Conservation (phyloP, 495 filamentous ascomycete species). For the Acidomyces sp. region DNA sequence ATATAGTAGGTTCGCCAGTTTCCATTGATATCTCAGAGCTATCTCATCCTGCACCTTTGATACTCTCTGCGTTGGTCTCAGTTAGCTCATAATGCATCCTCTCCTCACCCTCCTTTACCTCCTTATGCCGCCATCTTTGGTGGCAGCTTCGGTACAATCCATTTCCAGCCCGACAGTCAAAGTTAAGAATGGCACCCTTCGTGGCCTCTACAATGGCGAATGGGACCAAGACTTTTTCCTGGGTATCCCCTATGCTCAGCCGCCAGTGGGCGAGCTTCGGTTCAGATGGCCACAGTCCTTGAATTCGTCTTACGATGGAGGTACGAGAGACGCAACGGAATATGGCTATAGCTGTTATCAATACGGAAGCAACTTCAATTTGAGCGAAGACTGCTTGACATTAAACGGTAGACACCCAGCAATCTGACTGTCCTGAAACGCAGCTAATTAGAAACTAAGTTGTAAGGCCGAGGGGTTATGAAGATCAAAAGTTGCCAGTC, state of each 20-base stretch:
- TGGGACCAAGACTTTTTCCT: slow-evolving; percentile 43
- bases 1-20: too few species aligned
- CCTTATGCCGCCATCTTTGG: not conserved
- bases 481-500: slow-evolving; percentile 18
- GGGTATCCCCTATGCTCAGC: slow-evolving; percentile 43
- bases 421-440: too few species aligned
- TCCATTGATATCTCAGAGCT: too few species aligned
- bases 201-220: slow-evolving; percentile 28
- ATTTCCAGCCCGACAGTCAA: not conserved
- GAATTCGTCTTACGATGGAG: slow-evolving; percentile 34
- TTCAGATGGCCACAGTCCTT: slow-evolving; percentile 36
- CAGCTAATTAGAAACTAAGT: slow-evolving; percentile 5
- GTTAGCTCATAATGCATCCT: too few species aligned
- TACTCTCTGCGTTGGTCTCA: too few species aligned
- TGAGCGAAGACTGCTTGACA: slow-evolving; percentile 34
- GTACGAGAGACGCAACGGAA: slow-evolving; percentile 30
- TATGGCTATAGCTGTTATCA: slow-evolving; percentile 41
- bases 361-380: slow-evolving; percentile 29
- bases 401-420: slow-evolving; percentile 22
- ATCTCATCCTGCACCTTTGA: too few species aligned
- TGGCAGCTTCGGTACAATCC: not conserved
- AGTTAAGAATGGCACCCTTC: slow-evolving; percentile 34
- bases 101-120: not conserved
- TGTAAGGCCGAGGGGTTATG: slow-evolving; percentile 22
- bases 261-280: slow-evolving; percentile 36